Evolutionary conservation across 2,329 filamentous ascomycete genomes (phyloP), one percentile per base, ranked within the genome.

Genomic region (Ilyonectria sp.): DNA sequence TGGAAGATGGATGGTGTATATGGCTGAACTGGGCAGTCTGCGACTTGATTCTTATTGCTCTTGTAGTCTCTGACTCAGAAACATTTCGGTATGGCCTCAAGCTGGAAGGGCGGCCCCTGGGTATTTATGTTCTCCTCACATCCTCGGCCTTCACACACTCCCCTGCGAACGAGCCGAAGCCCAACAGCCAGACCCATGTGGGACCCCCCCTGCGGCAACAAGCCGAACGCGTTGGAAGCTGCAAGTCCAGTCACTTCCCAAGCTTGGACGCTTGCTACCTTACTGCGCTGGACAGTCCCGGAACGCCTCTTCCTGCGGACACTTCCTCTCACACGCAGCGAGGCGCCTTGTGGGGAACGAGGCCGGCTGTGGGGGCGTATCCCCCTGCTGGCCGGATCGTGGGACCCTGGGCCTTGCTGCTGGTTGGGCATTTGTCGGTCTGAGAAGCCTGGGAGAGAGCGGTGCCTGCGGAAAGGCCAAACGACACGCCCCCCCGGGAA

Each of bases 101-200:
- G 23, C 23, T 7, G 33, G 47, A 63, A 43, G 55, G 69, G 67
- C 57, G 53, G 53, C 26, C 50, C 62, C 40, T 73, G 73, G 65
- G 60, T 75, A 75, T 75, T 75, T 75, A 75, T 75, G 67, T 59
- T 50, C 53, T 67, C 35, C 52, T 53, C 47, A 29, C 33, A 64
- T 47, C 63, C 54, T 63, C 35, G 63, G 63, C 57, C 56, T 37
- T 62, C 59, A 49, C 29, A 17, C 47, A 17, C 47, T 52, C 60
- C 50, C 50, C 31, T 35, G 50, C 50, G 26, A 23, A 46, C 44
- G 19, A 46, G 44, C 19, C 37, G 19, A 46, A 46, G 17, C 35
- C 56, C 29, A 17, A 60, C 53, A 47, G n/a, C 29, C 55, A 40
- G 37, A 40, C 37, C 37, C 60, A 63, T 71, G 70, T 72, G 70